Evolutionary conservation across 2,329 filamentous ascomycete species (phyloP).

Genomic region (Apiospora pterosperma): DNA sequence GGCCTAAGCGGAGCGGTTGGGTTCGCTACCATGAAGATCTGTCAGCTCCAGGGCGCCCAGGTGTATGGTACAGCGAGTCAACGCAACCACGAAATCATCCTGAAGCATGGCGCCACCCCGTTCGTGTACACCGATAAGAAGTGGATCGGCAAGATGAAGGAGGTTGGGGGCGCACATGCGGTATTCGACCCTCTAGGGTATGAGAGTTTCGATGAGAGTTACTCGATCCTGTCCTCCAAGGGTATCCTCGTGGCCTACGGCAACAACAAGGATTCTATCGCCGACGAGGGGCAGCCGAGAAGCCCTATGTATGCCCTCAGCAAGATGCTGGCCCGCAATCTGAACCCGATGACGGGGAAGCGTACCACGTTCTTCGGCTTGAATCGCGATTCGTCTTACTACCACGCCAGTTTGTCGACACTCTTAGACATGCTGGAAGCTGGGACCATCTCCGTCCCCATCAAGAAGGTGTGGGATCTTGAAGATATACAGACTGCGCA

Average conservation of each 20-base stretch:
- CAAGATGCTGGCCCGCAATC: conserved; percentile 27
- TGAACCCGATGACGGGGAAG: conserved; percentile 19
- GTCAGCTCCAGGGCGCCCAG: conserved; percentile 38
- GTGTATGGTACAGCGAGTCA: conserved; percentile 47
- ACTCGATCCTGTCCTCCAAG: conserved; percentile 35
- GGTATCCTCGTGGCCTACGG: conserved; percentile 39
- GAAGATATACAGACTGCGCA: conserved; percentile 37
- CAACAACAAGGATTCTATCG: conserved; percentile 30
- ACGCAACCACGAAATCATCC: conserved; percentile 40
- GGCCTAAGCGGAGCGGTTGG: conserved; percentile 49
- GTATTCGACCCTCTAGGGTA: conserved; percentile 48
- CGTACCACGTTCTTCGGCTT: conserved; percentile 34
- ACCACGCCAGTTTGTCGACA: conserved; percentile 24
- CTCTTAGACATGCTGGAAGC: conserved; percentile 28
- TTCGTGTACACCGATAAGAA: conserved; percentile 47
- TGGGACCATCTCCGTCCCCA: conserved; percentile 30
- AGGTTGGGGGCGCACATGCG: conserved; percentile 41
- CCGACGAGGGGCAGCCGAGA: conserved; percentile 13
- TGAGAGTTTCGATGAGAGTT: conserved; percentile 48
- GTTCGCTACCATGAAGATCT: conserved; percentile 37
- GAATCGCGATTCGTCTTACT: conserved; percentile 29
- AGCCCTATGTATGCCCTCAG: conserved; percentile 19
- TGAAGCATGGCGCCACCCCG: conserved; percentile 34
- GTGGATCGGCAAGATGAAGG: conserved; percentile 44
- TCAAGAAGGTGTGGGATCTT: conserved; percentile 38